Evolutionary conservation across 2,329 filamentous ascomycete species (phyloP), one percentile per base, ranked within the genome.

Genomic region (Pochonia chlamydosporia): DNA sequence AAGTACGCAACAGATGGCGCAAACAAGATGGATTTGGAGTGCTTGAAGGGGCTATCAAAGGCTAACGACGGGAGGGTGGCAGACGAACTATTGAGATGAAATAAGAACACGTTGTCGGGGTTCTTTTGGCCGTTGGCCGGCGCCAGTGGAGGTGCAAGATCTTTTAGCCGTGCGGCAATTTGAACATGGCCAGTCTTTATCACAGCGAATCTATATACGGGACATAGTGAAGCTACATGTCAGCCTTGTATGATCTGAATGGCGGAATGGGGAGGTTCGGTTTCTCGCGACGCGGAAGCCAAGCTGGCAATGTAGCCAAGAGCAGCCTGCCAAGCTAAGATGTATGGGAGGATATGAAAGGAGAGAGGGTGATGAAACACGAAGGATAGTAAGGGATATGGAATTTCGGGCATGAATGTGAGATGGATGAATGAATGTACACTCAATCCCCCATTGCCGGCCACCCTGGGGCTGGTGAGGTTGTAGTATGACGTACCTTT

Each of bases 61-160:
- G 16, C 6, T 25, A 18, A 37, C 9, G 18, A 42, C 31, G 43
- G 20, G 14, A 37, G 23, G 16, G 14, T 18, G 33, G 16, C 33
- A 39, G 30, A 67, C 75, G 54, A 63, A 81, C 77, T 81, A 81
- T 70, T 81, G 77, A 37, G 75, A 77, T 3, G 78, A 80, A 49
- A 81, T 81, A 52, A 81, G 65, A 33, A 81, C 77, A 44, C 78
- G 67, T 55, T 80, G 76, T 35, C 76, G 69, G 39, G 69, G 64
- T 56, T 80, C 76, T 57, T 75, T 78, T 23, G 75, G 73, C 49
- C 75, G 72, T 56, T 80, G 76, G 7, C 74, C 73, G 11, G 69
- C 64, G 3, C 77, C 76, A 0, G 75, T 78, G 4, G 75, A 80
- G 49, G 74, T 78, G 56, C 78, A 81, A 11, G 67, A 57, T 8